Base-by-base conservation (phyloP, 2,329 filamentous ascomycete species). In the Aspergillus arachidicola region DNA sequence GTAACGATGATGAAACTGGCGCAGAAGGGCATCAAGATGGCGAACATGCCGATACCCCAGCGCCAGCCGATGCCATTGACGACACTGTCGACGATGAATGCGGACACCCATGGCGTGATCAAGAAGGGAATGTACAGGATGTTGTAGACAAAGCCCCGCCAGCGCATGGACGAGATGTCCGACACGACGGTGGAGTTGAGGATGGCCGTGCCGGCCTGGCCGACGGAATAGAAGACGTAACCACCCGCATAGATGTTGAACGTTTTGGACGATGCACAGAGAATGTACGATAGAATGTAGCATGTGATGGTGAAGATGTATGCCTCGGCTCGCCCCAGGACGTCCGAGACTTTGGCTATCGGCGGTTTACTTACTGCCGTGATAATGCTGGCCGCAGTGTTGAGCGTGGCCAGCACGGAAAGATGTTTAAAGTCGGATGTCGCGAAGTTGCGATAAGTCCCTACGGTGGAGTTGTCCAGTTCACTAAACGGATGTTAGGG, bases 41-140 rank as follows among this genome's bases (percentile, higher is more conserved):
- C 77, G 48, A 81, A 78, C 75, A 81, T 80, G 58, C 78, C 79
- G 51, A 80, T 81, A 36, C 78, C 80, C 78, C 78, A 81, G 36
- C 79, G 69, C 80, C 80, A 82, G 6, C 79, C 80, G 41, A 81
- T 81, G 2, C 73, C 75, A 28, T 71, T 66, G 2, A 80, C 70
- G 1, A 79, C 79, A 28, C 69, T 75, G 12, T 81, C 74, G n/a
- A 78, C 74, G 43, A 82, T 80, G 56, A 78, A 75, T 1, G 78
- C 79, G 4, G 78, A 76, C 3, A 78, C 66, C 77, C 78, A 82
- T 0, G 80, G 78, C 3, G 75, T 78, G 55, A 82, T 69, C 23
- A 82, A 68, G 58, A 78, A 80, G 0, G 80, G 80, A 1, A 78
- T 66, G 57, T 77, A 81, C 48, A 76, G 70, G 6, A 80, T 65